These are phyloP conservation scores for Haplosporangium sp. DNA, from an alignment of 371 early-diverging fungal genomes.

Conservation along the genomic window DNA sequence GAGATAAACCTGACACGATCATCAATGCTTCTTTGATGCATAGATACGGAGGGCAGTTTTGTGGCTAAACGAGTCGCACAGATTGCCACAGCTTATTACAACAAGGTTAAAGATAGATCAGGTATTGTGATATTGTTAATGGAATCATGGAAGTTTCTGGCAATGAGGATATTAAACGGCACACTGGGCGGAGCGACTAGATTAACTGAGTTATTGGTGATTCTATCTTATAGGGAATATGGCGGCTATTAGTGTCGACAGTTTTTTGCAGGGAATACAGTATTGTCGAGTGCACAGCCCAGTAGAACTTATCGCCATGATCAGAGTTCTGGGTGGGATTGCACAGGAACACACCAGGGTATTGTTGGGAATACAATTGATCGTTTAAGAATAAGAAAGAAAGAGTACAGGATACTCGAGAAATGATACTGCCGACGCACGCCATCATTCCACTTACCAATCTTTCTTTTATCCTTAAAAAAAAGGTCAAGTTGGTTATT, in stretches of 20 bases:
- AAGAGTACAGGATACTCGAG: neutral
- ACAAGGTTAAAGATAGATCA: neutral
- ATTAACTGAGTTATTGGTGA: neutral
- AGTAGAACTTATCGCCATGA: slow-evolving; percentile 42
- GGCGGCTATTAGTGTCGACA: neutral
- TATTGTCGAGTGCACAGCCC: slow-evolving; percentile 44
- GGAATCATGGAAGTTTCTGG: too few relatives aligned
- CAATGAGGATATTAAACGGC: too few relatives aligned
- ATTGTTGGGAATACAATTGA: neutral
- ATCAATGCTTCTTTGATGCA: neutral
- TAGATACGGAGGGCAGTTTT: slow-evolving; percentile 70
- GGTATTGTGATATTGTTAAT: too few relatives aligned
- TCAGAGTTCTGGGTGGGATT: slow-evolving; percentile 26
- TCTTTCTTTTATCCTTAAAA: neutral
- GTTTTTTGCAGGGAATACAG: slow-evolving; percentile 29
- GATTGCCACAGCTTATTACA: slow-evolving; percentile 44
- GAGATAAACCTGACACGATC: neutral
- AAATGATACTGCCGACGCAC: neutral
- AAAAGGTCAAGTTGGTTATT: slow-evolving; percentile 59
- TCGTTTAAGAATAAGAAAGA: neutral
- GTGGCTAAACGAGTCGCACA: slow-evolving; percentile 57
- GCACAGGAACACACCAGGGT: slow-evolving; percentile 26
- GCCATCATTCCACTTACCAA: neutral
- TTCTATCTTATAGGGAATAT: neutral
- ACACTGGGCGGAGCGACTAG: neutral